Conservation (phyloP, 768 basidiomycete species). For the Agaricus bisporus region DNA sequence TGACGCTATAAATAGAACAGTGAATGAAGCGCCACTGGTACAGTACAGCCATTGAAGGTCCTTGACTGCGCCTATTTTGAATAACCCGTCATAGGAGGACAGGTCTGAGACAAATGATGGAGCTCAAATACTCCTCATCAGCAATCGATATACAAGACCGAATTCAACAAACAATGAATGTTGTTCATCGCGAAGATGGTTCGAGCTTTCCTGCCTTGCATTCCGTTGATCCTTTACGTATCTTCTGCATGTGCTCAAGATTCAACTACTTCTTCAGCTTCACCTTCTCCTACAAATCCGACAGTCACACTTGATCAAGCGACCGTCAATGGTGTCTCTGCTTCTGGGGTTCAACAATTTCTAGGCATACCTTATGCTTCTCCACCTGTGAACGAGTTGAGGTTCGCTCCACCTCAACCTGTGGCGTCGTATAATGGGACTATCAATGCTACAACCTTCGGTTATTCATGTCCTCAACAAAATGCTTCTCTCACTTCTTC, state of each 20-base stretch:
- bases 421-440: conserved; percentile 11
- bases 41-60: too few species aligned
- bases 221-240: not conserved
- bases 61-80: too few species aligned
- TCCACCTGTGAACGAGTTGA: conserved; percentile 12
- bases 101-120: not conserved
- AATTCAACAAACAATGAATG: too few species aligned
- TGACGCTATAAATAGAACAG: too few species aligned
- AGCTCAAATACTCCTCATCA: not conserved
- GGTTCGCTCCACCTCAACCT: conserved; percentile 11
- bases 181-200: not conserved
- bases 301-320: conserved; percentile 7
- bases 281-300: not conserved
- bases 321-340: conserved; percentile 3
- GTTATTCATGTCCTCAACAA: conserved; percentile 12
- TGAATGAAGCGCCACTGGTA: too few species aligned
- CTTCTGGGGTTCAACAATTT: conserved; percentile 12
- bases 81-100: too few species aligned
- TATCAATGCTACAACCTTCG: conserved; percentile 9
- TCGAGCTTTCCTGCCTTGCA: not conserved
- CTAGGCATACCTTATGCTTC: conserved; percentile 14
- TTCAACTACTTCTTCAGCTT: not conserved
- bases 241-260: not conserved
- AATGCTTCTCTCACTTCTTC: conserved; percentile 4
- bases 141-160: not conserved